These are phyloP conservation scores for Austroboletus rostrupii DNA, from an alignment of 1,284 basidiomycete genomes.

Conservation along the genomic window DNA sequence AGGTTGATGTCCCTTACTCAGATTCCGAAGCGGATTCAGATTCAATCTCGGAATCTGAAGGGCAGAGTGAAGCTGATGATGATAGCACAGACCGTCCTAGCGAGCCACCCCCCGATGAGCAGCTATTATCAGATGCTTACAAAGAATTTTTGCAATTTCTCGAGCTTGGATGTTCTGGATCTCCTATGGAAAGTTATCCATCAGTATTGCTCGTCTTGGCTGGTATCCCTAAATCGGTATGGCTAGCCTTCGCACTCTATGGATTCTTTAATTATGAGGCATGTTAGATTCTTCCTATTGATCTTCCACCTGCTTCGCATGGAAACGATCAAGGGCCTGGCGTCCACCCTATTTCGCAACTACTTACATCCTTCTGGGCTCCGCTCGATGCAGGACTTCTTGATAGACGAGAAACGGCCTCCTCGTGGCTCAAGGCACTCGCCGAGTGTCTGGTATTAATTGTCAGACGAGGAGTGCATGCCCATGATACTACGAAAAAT, in stretches of 20 bases:
- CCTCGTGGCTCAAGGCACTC: constrained; percentile 65
- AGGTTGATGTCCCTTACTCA: constrained; percentile 13
- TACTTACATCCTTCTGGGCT: constrained; percentile 76
- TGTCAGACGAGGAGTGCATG: constrained; percentile 34
- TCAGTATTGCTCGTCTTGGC: constrained; percentile 74
- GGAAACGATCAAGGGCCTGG: background rate
- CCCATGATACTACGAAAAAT: constrained; percentile 7
- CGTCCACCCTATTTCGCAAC: constrained; percentile 34
- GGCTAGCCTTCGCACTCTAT: background rate
- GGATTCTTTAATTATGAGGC: background rate
- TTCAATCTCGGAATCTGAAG: constrained; percentile 25
- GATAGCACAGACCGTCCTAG: constrained; percentile 29
- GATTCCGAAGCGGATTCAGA: constrained; percentile 25
- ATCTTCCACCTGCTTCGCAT: constrained; percentile 28
- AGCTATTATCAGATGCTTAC: constrained; percentile 46
- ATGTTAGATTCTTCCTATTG: constrained; percentile 22
- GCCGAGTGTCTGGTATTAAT: constrained; percentile 69
- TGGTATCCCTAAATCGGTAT: constrained; percentile 55
- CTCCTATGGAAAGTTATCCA: constrained; percentile 75
- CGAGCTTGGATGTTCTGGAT: constrained; percentile 68
- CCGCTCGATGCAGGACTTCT: constrained; percentile 60
- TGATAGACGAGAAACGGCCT: constrained; percentile 44
- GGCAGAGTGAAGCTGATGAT: constrained; percentile 28
- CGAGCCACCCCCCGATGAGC: constrained; percentile 11
- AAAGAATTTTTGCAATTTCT: constrained; percentile 74